Percentiles rank a stretch among this genome's conserved stretches.
These are phyloP conservation scores for Rubia tinctorum DNA, from an alignment of 305 asterid genomes.

Conservation along the genomic window DNA sequence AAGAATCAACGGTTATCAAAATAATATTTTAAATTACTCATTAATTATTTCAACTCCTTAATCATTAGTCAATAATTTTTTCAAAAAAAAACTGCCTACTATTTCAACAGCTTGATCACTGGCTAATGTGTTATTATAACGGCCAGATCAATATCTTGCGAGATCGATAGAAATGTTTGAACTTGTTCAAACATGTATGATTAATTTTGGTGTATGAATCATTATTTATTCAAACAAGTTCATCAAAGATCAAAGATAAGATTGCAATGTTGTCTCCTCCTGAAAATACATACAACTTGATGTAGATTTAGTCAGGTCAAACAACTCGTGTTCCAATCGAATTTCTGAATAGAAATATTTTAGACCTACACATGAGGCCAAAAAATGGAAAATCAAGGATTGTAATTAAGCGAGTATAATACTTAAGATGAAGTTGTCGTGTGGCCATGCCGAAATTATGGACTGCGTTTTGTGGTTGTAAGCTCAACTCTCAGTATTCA, in stretches of 20 bases:
- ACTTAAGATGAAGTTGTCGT: slow-evolving; percentile 14
- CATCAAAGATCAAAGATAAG: background rate
- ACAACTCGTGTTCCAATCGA: background rate
- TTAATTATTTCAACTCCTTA: too few relatives aligned
- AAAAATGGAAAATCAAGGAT: background rate
- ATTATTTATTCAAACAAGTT: slow-evolving; percentile 1
- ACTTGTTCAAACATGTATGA: background rate
- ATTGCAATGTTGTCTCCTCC: slow-evolving; percentile 1
- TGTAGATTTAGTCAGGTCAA: background rate
- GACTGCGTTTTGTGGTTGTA: background rate
- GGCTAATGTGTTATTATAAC: too few relatives aligned
- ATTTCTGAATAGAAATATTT: background rate
- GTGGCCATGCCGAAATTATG: slow-evolving; percentile 4
- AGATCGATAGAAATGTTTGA: background rate
- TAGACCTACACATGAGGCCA: background rate
- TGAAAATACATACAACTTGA: background rate
- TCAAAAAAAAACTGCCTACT: too few relatives aligned
- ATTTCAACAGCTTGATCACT: too few relatives aligned
- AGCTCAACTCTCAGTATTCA: background rate
- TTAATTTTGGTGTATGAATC: background rate
- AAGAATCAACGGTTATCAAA: too few relatives aligned
- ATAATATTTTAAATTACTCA: too few relatives aligned
- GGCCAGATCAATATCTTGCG: too few relatives aligned
- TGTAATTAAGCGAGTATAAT: background rate
- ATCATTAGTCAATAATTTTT: too few relatives aligned